phyloP scores from a whole-genome alignment of 345 rosid genomes.

The Lepidium didymum region DNA sequence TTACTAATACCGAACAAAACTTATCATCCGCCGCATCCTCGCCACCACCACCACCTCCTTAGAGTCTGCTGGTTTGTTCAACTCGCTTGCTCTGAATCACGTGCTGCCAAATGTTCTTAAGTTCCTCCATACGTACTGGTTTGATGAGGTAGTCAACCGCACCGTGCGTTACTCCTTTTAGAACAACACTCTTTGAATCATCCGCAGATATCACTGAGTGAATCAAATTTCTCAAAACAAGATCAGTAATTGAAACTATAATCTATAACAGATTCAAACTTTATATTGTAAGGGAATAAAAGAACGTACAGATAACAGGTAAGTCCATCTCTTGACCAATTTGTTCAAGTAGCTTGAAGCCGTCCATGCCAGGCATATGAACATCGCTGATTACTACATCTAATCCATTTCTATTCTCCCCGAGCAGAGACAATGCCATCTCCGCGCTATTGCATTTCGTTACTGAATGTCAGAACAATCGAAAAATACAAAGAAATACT shows the following conservation, averaged over 20 bases:
- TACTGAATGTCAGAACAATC: constrained; percentile 40
- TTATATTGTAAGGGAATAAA: background rate
- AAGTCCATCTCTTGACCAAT: constrained; percentile 76
- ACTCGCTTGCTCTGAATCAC: too few relatives aligned
- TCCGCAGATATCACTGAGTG: background rate
- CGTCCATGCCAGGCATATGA: constrained; percentile 92
- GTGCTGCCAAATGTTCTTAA: too few relatives aligned
- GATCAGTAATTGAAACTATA: background rate
- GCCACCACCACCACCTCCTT: too few relatives aligned
- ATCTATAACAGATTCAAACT: background rate
- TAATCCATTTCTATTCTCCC: constrained; percentile 41
- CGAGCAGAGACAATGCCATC: constrained; percentile 50
- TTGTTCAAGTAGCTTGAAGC: constrained; percentile 72
- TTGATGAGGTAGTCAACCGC: too few relatives aligned
- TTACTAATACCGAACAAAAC: too few relatives aligned
- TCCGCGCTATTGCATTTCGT: constrained; percentile 86
- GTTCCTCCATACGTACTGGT: too few relatives aligned
- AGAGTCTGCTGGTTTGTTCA: too few relatives aligned
- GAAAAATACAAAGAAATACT: background rate
- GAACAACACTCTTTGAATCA: too few relatives aligned
- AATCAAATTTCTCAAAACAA: background rate
- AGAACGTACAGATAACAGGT: constrained; percentile 73
- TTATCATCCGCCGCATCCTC: too few relatives aligned
- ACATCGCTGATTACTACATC: constrained; percentile 89
- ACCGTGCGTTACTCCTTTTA: too few relatives aligned